Conservation (phyloP, 2,329 filamentous ascomycete genomes). For the Verticillium albo-atrum region DNA sequence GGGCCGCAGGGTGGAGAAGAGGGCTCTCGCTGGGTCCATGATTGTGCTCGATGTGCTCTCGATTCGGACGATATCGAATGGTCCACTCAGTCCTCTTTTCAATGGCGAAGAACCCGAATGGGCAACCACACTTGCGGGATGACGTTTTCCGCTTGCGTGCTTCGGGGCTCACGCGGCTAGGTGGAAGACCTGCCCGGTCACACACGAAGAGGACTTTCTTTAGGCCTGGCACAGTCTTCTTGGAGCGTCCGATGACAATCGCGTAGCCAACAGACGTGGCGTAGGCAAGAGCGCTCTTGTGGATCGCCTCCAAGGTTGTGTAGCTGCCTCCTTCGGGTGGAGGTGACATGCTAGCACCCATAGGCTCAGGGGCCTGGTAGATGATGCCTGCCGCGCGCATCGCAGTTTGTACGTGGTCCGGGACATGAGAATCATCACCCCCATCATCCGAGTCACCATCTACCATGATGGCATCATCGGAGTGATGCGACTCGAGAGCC, state of each 20-base stretch:
- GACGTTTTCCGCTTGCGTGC: conserved; percentile 62
- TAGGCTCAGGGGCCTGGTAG: conserved; percentile 43
- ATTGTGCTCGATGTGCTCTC: conserved; percentile 55
- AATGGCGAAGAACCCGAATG: conserved; percentile 66
- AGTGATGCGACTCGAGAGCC: conserved; percentile 30
- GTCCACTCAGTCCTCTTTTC: conserved; percentile 65
- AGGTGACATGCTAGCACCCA: conserved; percentile 57
- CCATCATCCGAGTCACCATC: conserved; percentile 39
- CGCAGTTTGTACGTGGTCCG: not conserved
- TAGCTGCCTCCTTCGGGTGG: conserved; percentile 62
- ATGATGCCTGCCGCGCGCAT: not conserved
- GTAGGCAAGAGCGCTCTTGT: conserved; percentile 60
- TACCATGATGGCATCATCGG: conserved; percentile 47
- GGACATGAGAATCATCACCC: not conserved
- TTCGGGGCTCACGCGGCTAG: conserved; percentile 58
- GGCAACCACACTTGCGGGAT: conserved; percentile 64
- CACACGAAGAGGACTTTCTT: conserved; percentile 67
- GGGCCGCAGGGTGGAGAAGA: conserved; percentile 60
- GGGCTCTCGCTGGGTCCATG: conserved; percentile 64
- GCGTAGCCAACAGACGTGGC: conserved; percentile 65
- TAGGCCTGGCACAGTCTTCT: conserved; percentile 62
- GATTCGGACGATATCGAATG: conserved; percentile 58
- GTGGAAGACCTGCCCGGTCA: conserved; percentile 60
- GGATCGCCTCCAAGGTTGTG: conserved; percentile 59
- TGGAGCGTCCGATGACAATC: conserved; percentile 63